These are phyloP conservation scores for Fraxinus americana DNA, from an alignment of 257 asterid species.

Conservation along the genomic window DNA sequence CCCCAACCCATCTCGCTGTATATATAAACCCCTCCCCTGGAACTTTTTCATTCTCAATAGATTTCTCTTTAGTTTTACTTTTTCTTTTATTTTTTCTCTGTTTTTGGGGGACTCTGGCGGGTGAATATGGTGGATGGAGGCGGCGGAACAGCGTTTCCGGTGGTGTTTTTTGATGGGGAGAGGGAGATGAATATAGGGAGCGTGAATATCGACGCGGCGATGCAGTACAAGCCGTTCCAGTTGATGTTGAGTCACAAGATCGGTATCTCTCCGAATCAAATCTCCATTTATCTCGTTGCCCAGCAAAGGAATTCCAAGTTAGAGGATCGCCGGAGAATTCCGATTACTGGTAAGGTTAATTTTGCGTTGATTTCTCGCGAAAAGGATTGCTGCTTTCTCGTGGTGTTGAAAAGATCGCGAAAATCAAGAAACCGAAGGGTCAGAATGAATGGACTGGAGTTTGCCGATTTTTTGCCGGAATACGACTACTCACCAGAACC, in stretches of 20 bases:
- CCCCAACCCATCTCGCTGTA: neutral
- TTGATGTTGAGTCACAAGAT: constrained; percentile 71
- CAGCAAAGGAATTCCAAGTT: constrained; percentile 35
- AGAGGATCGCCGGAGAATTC: constrained; percentile 65
- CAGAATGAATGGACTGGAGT: constrained; percentile 39
- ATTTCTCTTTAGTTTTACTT: neutral
- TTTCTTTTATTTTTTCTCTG: neutral
- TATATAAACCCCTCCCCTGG: neutral
- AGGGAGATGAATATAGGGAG: constrained; percentile 42
- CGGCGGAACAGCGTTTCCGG: constrained; percentile 63
- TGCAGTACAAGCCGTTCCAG: constrained; percentile 81
- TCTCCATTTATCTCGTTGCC: constrained; percentile 74
- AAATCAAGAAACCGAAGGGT: constrained; percentile 57
- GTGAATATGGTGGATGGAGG: constrained; percentile 68
- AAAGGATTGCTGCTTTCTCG: constrained; percentile 62
- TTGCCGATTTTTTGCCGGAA: constrained; percentile 28
- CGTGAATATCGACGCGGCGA: constrained; percentile 58
- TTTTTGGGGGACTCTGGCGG: neutral
- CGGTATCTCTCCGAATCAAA: constrained; percentile 90
- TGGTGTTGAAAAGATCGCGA: constrained; percentile 76
- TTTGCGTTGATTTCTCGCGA: constrained; percentile 55
- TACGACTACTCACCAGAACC: constrained; percentile 19
- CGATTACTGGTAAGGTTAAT: constrained; percentile 76
- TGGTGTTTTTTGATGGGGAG: constrained; percentile 82
- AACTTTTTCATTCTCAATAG: constrained; percentile 4